Evolutionary conservation across 78 protist genomes (phyloP).

Genomic region (Monosiga brevicollis): DNA sequence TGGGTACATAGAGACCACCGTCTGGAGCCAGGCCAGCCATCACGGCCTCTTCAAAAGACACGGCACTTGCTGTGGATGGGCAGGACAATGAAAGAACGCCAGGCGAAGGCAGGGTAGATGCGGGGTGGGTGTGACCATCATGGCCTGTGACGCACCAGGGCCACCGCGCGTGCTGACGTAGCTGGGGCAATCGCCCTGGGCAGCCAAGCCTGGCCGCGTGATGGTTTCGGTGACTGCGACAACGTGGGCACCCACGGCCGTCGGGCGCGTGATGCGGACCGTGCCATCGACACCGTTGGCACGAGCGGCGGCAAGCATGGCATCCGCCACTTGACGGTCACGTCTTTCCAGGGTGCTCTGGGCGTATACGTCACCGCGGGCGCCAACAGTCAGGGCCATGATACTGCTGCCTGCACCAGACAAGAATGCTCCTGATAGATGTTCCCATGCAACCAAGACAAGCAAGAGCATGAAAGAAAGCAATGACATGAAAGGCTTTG

Average conservation of each 20-base stretch:
- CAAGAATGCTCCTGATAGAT: conserved; percentile 24
- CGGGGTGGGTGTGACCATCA: too few species aligned
- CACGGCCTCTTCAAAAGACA: conserved; percentile 22
- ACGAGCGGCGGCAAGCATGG: background rate
- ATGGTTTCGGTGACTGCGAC: background rate
- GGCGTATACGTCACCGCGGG: background rate
- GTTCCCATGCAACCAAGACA: too few species aligned
- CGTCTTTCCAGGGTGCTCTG: background rate
- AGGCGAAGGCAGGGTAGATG: too few species aligned
- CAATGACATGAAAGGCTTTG: too few species aligned
- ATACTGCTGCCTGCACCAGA: conserved; percentile 46
- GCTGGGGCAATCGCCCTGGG: background rate
- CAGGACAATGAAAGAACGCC: too few species aligned
- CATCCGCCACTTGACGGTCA: background rate
- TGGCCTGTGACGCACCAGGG: too few species aligned
- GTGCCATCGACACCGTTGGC: background rate
- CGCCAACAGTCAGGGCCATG: conserved; percentile 26
- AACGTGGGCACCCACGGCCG: background rate
- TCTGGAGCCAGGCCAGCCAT: conserved; percentile 35
- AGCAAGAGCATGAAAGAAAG: too few species aligned
- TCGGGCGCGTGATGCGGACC: background rate
- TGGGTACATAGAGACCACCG: conserved; percentile 56
- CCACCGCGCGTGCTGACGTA: background rate
- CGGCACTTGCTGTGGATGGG: too few species aligned
- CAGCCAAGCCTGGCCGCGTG: background rate